These are phyloP conservation scores for Cornus kousa DNA, from an alignment of 148 eudicot species.

Conservation along the genomic window DNA sequence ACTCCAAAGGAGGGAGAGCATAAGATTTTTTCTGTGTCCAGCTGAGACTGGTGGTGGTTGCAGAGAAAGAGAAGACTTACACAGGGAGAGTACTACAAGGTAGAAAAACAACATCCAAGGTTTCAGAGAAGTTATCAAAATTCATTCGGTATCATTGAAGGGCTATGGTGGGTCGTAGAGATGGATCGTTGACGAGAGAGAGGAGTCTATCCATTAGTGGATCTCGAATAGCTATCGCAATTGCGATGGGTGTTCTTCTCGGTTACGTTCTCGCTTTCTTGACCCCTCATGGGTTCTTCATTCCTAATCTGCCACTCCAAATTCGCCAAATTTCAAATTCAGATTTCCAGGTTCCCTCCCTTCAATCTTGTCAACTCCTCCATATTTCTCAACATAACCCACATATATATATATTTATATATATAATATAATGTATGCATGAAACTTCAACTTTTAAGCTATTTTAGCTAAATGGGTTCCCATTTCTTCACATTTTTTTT, in stretches of 20 bases:
- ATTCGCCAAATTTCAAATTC: slow-evolving; percentile 8
- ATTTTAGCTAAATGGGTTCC: no score
- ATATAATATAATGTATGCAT: background rate
- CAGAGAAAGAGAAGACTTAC: no score
- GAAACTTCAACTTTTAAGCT: background rate
- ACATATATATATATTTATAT: background rate
- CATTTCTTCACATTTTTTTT: no score
- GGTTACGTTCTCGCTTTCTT: slow-evolving; percentile 23
- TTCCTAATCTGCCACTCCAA: background rate
- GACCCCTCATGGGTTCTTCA: slow-evolving; percentile 18
- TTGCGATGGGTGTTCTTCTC: slow-evolving; percentile 17
- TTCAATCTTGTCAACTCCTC: background rate
- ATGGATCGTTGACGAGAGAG: slow-evolving; percentile 17
- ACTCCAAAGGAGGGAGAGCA: no score
- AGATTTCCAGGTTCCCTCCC: background rate
- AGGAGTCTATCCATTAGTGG: slow-evolving; percentile 3
- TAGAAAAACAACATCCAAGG: background rate
- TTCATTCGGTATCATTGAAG: background rate
- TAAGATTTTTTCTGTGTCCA: no score
- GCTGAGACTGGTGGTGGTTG: no score
- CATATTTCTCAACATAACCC: background rate
- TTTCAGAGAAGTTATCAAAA: background rate
- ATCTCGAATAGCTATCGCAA: slow-evolving; percentile 17
- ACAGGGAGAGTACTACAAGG: no score
- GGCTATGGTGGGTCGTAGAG: slow-evolving; percentile 13